These are phyloP conservation scores for Pyricularia sp. DNA, from an alignment of 2,329 filamentous ascomycete genomes.

Conservation along the genomic window DNA sequence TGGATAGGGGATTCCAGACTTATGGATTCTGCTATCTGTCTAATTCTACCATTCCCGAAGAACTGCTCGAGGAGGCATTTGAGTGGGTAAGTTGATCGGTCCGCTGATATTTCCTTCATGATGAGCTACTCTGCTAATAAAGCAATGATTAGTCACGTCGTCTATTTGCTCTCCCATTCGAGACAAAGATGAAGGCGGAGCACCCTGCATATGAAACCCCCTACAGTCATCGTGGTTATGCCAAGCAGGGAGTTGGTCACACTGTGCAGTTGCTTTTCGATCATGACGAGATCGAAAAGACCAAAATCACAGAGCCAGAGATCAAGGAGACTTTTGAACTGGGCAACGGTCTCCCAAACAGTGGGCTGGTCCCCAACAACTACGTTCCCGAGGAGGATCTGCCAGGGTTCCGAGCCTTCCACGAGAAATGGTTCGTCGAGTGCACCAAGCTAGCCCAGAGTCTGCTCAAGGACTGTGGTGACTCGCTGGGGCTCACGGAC, in stretches of 20 bases:
- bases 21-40: background rate
- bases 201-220: conserved; percentile 2
- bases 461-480: conserved; percentile 19
- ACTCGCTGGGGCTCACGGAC: conserved; percentile 22
- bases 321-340: conserved; percentile 5
- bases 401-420: conserved; percentile 24
- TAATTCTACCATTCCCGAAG: background rate
- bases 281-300: conserved; percentile 12
- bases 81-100: background rate
- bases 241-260: background rate
- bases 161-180: background rate
- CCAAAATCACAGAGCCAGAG: background rate
- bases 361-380: conserved; percentile 22
- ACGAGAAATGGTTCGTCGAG: conserved; percentile 20
- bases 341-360: conserved; percentile 15
- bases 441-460: conserved; percentile 18
- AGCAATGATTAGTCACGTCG: background rate
- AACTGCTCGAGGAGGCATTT: background rate
- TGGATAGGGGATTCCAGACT: background rate
- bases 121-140: background rate
- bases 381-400: conserved; percentile 25
- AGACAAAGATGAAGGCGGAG: background rate
- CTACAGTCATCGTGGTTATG: background rate
- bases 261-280: conserved; percentile 13
- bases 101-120: background rate